A percentile compares a stretch with the other conserved stretches of the same genome.
Conservation (phyloP, 2,329 filamentous ascomycete genomes). For the Monilinia polystroma region DNA sequence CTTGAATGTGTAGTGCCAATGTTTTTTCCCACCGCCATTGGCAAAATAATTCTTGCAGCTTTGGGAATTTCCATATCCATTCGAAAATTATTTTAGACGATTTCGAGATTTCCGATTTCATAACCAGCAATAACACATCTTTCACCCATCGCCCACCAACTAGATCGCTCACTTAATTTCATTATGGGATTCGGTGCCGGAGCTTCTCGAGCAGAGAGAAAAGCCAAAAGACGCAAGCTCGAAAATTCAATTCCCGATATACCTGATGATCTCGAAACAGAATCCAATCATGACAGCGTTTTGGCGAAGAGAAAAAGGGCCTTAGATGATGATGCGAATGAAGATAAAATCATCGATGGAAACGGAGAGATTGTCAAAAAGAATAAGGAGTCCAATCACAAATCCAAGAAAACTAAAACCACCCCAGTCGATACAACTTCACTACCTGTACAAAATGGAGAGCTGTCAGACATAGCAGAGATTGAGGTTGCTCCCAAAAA, state of each 20-base stretch:
- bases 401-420: constrained; percentile 14
- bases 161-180: constrained; percentile 28
- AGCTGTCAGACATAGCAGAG: constrained; percentile 24
- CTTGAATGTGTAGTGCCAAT: background rate
- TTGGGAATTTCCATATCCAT: background rate
- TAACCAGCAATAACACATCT: background rate
- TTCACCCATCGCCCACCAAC: background rate
- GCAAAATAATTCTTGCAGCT: constrained; percentile 11
- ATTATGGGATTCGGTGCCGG: constrained; percentile 35
- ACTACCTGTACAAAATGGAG: background rate
- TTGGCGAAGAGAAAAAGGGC: constrained; percentile 33
- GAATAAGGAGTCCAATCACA: constrained; percentile 2
- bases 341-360: background rate
- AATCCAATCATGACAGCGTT: constrained; percentile 23
- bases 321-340: constrained; percentile 13
- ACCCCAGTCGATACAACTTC: background rate
- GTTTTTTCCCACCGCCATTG: background rate
- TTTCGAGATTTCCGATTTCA: background rate
- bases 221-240: constrained; percentile 40
- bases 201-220: constrained; percentile 38
- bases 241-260: constrained; percentile 41
- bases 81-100: background rate
- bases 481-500: constrained; percentile 39
- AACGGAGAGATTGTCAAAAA: constrained; percentile 22
- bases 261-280: constrained; percentile 36